Evolutionary conservation across 2,329 filamentous ascomycete species (phyloP), one percentile per base, ranked within the genome.

Genomic region (Xylariales sp.): DNA sequence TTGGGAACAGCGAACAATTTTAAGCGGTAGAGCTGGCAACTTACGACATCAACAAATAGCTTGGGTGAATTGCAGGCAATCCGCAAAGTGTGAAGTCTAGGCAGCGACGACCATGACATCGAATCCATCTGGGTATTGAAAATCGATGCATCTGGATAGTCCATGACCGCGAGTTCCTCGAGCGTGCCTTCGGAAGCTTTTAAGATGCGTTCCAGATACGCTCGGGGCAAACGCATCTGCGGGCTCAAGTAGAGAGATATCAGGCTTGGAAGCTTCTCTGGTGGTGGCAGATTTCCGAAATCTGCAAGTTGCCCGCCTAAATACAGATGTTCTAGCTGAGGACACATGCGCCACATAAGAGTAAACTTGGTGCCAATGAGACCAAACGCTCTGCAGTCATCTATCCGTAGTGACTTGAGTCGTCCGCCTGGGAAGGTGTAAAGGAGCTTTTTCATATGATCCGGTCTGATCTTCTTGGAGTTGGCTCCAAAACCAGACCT

Each of bases 391-490:
- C 7, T 13, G 21, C 29, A 33, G 4, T 39, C 15, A 11, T 28
- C 18, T 7, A 39, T 25, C n/a, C 12, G n/a, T 10, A 39, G 30
- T 14, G 29, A 20, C 11, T 16, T 24, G 5, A 39, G 21, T 13
- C 30, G 37, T 10, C 37, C 35, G 14, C 37, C 37, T 11, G 37
- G 29, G 29, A 24, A 33, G 8, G 29, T 39, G 5, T 15, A 16
- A 6, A 27, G 15, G n/a, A 8, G 8, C n/a, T n/a, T 8, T 15
- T 33, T 33, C 21, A 8, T 28, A n/a, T 27, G 29, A 14, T 11
- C 18, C 8, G 15, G 19, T 16, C 25, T 16, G 16, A 15, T 17
- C 23, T n/a, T 8, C 23, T n/a, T n/a, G n/a, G n/a, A n/a, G 8
- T 8, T 25, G n/a, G n/a, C n/a, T n/a, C 23, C n/a, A n/a, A 8